Conservation (phyloP, 1,284 basidiomycete genomes). For the Trichosporon sp. region DNA sequence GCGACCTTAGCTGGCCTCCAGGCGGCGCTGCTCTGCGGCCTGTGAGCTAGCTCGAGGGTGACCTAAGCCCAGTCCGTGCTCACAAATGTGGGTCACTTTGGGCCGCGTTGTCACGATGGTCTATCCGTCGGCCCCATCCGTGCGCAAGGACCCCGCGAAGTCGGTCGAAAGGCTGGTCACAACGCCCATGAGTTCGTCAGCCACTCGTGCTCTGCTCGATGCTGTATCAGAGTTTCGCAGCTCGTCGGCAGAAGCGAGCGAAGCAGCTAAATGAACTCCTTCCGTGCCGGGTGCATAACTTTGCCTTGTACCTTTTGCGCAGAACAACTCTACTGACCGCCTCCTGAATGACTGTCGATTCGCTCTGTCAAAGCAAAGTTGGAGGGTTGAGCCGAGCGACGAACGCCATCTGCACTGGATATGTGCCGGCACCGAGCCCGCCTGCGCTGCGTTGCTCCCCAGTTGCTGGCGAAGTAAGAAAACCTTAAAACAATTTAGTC, state of each 20-base stretch:
- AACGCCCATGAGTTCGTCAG: background rate
- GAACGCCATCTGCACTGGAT: background rate
- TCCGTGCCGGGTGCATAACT: constrained; percentile 11
- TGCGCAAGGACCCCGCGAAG: background rate
- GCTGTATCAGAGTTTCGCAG: background rate
- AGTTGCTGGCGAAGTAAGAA: background rate
- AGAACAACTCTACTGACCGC: background rate
- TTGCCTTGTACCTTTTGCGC: background rate
- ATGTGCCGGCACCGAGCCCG: background rate
- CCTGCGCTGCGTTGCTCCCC: background rate
- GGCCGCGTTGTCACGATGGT: background rate
- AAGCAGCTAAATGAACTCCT: background rate
- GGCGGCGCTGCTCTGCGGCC: no score
- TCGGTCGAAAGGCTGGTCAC: background rate
- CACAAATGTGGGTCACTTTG: background rate
- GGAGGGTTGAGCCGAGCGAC: background rate
- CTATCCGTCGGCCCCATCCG: background rate
- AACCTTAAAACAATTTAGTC: constrained; percentile 16
- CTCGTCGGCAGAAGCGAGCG: background rate
- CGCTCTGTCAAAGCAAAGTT: background rate
- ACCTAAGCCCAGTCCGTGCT: background rate
- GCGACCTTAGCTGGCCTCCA: background rate
- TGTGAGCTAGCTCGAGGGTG: no score
- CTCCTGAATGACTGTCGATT: no score
- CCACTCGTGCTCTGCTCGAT: no score